These are phyloP conservation scores for Hypoxylon sp. DNA, from an alignment of 2,329 filamentous ascomycete genomes.

Conservation along the genomic window DNA sequence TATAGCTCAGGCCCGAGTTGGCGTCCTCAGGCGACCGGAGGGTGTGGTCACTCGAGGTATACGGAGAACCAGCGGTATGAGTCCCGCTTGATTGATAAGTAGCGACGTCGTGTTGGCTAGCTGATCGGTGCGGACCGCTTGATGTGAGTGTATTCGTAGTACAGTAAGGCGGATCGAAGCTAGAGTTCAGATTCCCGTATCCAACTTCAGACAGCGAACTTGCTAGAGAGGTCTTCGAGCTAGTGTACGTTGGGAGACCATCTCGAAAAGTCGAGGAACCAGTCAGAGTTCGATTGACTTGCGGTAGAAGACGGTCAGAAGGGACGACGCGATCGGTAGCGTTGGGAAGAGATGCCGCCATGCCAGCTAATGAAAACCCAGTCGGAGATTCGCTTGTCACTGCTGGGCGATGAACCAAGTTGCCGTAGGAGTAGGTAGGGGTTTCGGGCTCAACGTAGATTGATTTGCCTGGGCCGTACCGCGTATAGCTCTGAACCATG, in stretches of 20 bases:
- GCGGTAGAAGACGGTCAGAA: constrained; percentile 54
- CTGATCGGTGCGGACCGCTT: constrained; percentile 37
- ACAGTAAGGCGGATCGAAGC: constrained; percentile 46
- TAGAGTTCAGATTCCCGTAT: constrained; percentile 48
- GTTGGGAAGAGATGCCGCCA: constrained; percentile 58
- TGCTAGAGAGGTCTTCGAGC: constrained; percentile 42
- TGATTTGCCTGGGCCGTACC: constrained; percentile 48
- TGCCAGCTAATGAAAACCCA: constrained; percentile 58
- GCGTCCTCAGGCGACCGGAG: constrained; percentile 46
- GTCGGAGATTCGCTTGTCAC: constrained; percentile 51
- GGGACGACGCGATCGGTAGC: constrained; percentile 47
- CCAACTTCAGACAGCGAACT: constrained; percentile 48
- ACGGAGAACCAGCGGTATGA: constrained; percentile 39
- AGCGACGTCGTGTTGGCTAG: constrained; percentile 38
- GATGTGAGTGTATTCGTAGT: constrained; percentile 37
- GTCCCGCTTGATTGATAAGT: constrained; percentile 36
- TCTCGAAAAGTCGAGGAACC: constrained; percentile 53
- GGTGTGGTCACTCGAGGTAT: constrained; percentile 40
- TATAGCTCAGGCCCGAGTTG: constrained; percentile 45
- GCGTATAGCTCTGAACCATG: constrained; percentile 53
- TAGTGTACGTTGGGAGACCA: constrained; percentile 46
- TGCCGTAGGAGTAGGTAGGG: constrained; percentile 53
- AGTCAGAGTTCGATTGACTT: constrained; percentile 52
- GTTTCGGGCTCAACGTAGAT: constrained; percentile 56
- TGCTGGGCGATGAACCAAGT: constrained; percentile 56